Evolutionary conservation across 1,284 basidiomycete species (phyloP), one percentile per base, ranked within the genome.

Genomic region (Athelia psychrophila): DNA sequence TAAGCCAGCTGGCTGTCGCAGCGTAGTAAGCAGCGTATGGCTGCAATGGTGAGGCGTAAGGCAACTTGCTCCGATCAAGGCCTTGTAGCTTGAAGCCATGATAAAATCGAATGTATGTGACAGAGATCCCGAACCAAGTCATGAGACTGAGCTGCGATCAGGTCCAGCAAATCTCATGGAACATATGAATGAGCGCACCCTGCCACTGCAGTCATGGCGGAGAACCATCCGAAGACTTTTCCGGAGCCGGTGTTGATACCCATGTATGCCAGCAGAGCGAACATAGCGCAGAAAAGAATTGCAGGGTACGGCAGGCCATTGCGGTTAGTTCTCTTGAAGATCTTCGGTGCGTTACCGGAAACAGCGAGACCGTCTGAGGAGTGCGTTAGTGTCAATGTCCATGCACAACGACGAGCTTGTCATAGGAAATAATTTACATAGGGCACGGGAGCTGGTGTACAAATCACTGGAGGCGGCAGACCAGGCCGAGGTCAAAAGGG

Each of bases 401-500:
- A 9, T 56, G 54, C 33, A 54, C 40, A 32, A 30, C 55, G n/a
- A n/a, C n/a, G n/a, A n/a, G n/a, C n/a, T n/a, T n/a, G 25, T 54
- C 48, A 22, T 44, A 42, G n/a, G 38, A 24, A 33, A 3, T 20
- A 45, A 71, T 86, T 63, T 54, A 89, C 87, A 93, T 15, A 95
- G 74, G 1, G 88, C 88, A 48, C 92, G 83, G 18, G 88, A 91
- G 50, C 84, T 84, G 2, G 86, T 87, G 69, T 92, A 96, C 49
- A 95, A 66, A 61, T 94, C 87, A 57, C 87, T 89, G 35, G 85
- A 89, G 2, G 88, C 91, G 4, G 93, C 91, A 5, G 90, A 93
- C 81, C 89, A 91, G 1, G 93, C 93, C 1, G 91, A 91, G 23
- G 86, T 89, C 51, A 95, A 70, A 25, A 96, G 78, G 64, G 83